phyloP scores from a whole-genome alignment of 2,329 filamentous ascomycete genomes.

The Blastomyces emzantsi region DNA sequence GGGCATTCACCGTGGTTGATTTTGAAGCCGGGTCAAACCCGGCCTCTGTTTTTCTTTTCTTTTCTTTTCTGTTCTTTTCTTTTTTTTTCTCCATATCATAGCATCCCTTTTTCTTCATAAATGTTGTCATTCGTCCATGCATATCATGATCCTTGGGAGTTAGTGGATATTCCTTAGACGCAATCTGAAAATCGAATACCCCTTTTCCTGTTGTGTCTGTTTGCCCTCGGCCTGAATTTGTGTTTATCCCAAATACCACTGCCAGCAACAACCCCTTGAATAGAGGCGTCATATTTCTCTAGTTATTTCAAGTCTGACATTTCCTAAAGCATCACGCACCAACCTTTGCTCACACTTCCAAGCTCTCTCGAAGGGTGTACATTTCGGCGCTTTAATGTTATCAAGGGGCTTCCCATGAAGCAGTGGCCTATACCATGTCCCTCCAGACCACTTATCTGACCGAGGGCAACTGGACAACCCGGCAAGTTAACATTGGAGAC shows the following conservation, averaged over 20 bases:
- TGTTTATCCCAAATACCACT: neutral
- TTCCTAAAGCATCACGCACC: neutral
- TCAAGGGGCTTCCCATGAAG: neutral
- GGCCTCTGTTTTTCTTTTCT: neutral
- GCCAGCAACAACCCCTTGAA: neutral
- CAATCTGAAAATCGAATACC: neutral
- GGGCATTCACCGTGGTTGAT: neutral
- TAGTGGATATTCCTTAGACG: neutral
- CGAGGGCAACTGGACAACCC: conserved; percentile 16
- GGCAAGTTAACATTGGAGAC: conserved; percentile 17
- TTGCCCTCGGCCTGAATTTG: neutral
- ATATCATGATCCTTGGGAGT: neutral
- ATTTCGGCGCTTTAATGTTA: neutral
- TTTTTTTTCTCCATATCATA: neutral
- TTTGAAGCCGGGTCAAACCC: neutral
- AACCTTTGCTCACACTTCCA: neutral
- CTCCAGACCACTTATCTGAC: conserved; percentile 16
- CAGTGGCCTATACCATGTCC: conserved; percentile 14
- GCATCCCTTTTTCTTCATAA: neutral
- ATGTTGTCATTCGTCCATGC: neutral
- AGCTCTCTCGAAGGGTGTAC: neutral
- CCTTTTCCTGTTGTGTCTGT: too few relatives aligned
- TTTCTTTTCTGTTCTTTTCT: neutral
- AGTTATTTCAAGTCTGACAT: neutral
- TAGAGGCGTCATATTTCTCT: neutral